Percentiles rank a stretch among this genome's conserved stretches.
Conservation (phyloP, 192 early-diverging fungal genomes). For the Mortierella antarctica region DNA sequence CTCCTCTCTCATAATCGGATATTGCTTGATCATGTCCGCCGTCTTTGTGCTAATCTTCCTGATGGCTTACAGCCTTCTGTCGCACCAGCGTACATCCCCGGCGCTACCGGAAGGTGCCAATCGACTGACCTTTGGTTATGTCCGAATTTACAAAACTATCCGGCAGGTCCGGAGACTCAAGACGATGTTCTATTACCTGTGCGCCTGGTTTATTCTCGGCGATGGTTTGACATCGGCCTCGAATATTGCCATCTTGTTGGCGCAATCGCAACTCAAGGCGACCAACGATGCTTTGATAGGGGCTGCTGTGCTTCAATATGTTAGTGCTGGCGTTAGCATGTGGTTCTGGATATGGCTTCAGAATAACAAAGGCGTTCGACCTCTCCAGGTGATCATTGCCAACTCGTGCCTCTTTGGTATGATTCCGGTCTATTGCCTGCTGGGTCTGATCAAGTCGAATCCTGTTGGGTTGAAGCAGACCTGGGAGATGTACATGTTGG, state of each 20-base stretch:
- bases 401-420: slow-evolving; percentile 59
- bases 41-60: slow-evolving; percentile 32
- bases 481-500: slow-evolving; percentile 69
- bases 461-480: slow-evolving; percentile 62
- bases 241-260: slow-evolving; percentile 66
- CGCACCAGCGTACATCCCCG: slow-evolving; percentile 52
- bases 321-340: slow-evolving; percentile 62
- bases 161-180: slow-evolving; percentile 60
- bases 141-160: slow-evolving; percentile 40
- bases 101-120: slow-evolving; percentile 57
- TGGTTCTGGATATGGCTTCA: slow-evolving; percentile 68
- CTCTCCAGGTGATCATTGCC: slow-evolving; percentile 65
- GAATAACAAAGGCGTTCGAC: slow-evolving; percentile 53
- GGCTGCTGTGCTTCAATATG: slow-evolving; percentile 66
- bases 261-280: slow-evolving; percentile 59
- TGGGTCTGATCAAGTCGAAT: slow-evolving; percentile 60
- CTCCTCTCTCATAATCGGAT: slow-evolving; percentile 15
- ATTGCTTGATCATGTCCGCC: slow-evolving; percentile 28
- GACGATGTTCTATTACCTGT: slow-evolving; percentile 68
- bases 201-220: slow-evolving; percentile 76
- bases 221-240: slow-evolving; percentile 68
- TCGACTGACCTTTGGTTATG: slow-evolving; percentile 51
- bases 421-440: slow-evolving; percentile 68
- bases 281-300: slow-evolving; percentile 57
- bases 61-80: slow-evolving; percentile 20